Base-by-base conservation (phyloP, 1,139 yeast species). In the Pichia sp. region DNA sequence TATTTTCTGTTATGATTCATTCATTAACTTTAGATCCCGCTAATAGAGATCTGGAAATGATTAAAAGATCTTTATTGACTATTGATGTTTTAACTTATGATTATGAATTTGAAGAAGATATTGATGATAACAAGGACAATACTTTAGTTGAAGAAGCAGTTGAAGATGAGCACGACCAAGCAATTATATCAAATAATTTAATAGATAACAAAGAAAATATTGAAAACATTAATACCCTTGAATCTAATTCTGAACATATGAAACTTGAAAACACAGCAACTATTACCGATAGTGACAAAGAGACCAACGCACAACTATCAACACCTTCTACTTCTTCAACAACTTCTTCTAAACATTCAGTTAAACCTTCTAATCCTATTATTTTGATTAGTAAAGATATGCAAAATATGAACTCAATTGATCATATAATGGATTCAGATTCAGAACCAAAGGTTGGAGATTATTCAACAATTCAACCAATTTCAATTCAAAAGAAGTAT, bases 21-120 rank as follows among this genome's bases (percentile, higher is more conserved):
- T 73, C 86, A 49, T 70, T 91, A 45, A 82, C 94, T 16, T 74
- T 89, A 47, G 96, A 89, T 64, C 98, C 98, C 1, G 74, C 74
- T 35, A 86, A 89, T 63, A 78, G 98, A 54, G 80, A 81, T 51
- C 66, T 91, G 48, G 56, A 57, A 2, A 65, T 66, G 45, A 74
- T 88, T 67, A 74, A 75, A 49, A 61, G 64, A 7, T 93, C 86
- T 54, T 65, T 89, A 40, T 56, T 64, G 18, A 69, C 68, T 38
- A 73, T 87, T 36, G 74, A 76, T 43, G 78, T 72, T 50, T 82
- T 91, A 66, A 87, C 96, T 13, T 50, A 53, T 35, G 96, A 89
- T 62, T 95, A 84, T 51, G 95, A 64, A 33, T 63, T 64, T 40
- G 62, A 62, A 36, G 70, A 66, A 32, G 64, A 61, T 6, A 58